Evolutionary conservation across 768 basidiomycete species (phyloP).

Genomic region (Suillus lakei): DNA sequence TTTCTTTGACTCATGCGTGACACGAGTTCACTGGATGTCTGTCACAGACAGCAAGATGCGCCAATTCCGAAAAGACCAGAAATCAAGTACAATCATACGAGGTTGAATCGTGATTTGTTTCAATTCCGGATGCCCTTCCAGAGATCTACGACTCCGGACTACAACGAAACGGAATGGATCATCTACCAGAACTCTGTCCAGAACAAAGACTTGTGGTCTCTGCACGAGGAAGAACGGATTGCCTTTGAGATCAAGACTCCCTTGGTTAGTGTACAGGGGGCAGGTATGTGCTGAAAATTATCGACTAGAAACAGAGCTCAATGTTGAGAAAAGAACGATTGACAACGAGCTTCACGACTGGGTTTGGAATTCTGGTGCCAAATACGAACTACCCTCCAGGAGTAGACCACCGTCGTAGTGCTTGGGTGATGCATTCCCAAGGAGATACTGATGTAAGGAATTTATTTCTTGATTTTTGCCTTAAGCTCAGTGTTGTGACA

Average conservation of each 20-base stretch:
- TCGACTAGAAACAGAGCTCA: conserved; percentile 12
- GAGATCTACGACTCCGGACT: no score
- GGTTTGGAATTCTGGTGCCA: conserved; percentile 21
- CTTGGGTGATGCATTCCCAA: neutral
- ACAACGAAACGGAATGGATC: neutral
- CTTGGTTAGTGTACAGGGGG: neutral
- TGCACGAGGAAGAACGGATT: conserved; percentile 22
- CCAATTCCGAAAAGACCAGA: neutral
- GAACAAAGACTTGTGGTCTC: conserved; percentile 19
- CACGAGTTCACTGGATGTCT: neutral
- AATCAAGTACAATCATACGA: neutral
- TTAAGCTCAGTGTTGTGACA: neutral
- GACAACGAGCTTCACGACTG: neutral
- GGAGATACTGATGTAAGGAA: neutral
- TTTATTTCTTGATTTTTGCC: neutral
- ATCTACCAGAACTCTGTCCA: neutral
- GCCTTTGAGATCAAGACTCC: conserved; percentile 20
- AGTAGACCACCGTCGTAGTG: conserved; percentile 6
- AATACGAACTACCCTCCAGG: conserved; percentile 25
- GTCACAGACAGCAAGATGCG: neutral
- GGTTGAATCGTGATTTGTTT: neutral
- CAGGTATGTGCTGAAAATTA: conserved; percentile 1
- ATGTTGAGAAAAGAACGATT: neutral
- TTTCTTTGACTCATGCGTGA: neutral
- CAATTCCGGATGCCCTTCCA: neutral